Percentiles rank a stretch among this genome's conserved stretches.
Conservation (phyloP, 768 basidiomycete genomes). For the Paxillus involutus region DNA sequence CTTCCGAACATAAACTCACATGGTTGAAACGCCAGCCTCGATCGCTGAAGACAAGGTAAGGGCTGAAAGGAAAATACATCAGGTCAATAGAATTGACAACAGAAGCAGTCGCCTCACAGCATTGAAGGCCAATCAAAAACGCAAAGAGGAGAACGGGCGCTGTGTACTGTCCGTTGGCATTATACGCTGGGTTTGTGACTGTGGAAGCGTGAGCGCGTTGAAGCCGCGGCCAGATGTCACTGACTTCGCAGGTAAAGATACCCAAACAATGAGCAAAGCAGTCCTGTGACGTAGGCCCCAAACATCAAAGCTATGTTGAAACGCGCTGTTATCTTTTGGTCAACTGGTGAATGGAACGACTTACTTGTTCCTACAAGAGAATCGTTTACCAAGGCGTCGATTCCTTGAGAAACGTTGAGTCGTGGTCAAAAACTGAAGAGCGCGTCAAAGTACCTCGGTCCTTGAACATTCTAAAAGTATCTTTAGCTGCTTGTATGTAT, state of each 20-base stretch:
- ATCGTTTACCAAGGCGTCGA: conserved; percentile 83
- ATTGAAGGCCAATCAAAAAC: conserved; percentile 75
- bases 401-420: conserved; percentile 27
- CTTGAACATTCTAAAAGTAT: conserved; percentile 77
- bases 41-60: conserved; percentile 71
- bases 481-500: conserved; percentile 78
- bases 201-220: conserved; percentile 1
- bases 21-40: conserved; percentile 86
- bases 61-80: conserved; percentile 36
- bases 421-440: neutral
- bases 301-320: conserved; percentile 58
- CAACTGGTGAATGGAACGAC: conserved; percentile 22
- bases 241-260: conserved; percentile 74
- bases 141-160: conserved; percentile 76
- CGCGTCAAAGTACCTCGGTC: conserved; percentile 50
- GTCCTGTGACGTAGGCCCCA: conserved; percentile 79
- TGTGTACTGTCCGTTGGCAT: conserved; percentile 71
- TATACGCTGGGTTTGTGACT: conserved; percentile 79
- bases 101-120: conserved; percentile 48
- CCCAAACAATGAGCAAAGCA: conserved; percentile 71
- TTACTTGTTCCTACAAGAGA: conserved; percentile 76
- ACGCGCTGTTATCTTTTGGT: neutral
- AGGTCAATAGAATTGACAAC: neutral
- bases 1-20: conserved; percentile 42
- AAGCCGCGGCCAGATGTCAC: conserved; percentile 21